Base-by-base conservation (phyloP, 495 filamentous ascomycete species). In the Penicillium pancosmium region DNA sequence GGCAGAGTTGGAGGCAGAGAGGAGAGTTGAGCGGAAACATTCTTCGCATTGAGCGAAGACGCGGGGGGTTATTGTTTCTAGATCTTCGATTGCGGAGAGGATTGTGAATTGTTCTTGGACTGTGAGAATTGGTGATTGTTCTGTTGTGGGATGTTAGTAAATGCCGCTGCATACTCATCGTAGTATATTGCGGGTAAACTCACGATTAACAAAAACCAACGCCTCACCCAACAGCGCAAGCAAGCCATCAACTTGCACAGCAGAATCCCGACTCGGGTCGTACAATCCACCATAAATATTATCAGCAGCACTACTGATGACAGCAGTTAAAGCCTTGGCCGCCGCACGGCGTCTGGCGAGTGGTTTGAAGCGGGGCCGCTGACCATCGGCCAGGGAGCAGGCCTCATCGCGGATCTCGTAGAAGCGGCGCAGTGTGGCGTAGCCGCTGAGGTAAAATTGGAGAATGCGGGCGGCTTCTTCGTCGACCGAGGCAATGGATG, bases 201-300 rank as follows among this genome's bases (percentile, higher is more conserved):
- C 71, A 89, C 81, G 76, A 70, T 87, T 69, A 38, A 92, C 78
- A 61, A 96, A 92, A 1, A 88, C 80, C 16, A 91, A 78, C 0
- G 87, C 86, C 73, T 97, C 93, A 40, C 92, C 92, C 4, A 97
- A 78, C 40, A 97, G 78, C 53, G 88, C 82, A n/a, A 96, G 77
- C 41, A 96, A 70, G 50, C 90, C 90, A 62, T 96, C 92, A 47
- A 96, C 90, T 56, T 87, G 88, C 21, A 96, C 88, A 15, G 94
- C 88, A 1, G 89, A 85, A 60, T 89, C 89, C 16, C 89, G 82
- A 25, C 82, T 78, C 34, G 88, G 87, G 67, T 96, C 92, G 65
- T 88, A 93, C 1, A 96, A 78, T 15, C 93, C 92, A 50, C 92
- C 93, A 55, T 89, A 87, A 66, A 97, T 95, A 63, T 89, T 92